phyloP scores from a whole-genome alignment of 2,329 filamentous ascomycete species.

The Sclerotinia glacialis region DNA sequence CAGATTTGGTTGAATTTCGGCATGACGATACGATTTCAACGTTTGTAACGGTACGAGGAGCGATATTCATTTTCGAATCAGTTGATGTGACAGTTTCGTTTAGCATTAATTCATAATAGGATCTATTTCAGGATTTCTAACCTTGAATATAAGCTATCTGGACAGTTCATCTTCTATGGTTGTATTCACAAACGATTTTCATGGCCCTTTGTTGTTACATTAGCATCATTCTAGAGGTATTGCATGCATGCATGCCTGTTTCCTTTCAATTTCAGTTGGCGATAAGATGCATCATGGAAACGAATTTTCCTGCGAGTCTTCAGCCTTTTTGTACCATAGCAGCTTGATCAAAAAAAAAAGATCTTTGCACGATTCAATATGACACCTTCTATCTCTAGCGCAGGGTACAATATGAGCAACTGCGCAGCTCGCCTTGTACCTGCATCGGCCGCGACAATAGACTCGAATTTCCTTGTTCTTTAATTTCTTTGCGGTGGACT shows the following conservation, averaged over 20 bases:
- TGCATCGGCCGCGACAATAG: constrained; percentile 33
- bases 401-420: constrained; percentile 38
- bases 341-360: constrained; percentile 36
- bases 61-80: constrained; percentile 36
- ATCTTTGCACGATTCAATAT: constrained; percentile 36
- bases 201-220: constrained; percentile 41
- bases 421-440: constrained; percentile 40
- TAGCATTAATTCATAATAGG: constrained; percentile 20
- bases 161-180: constrained; percentile 30
- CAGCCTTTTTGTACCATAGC: constrained; percentile 40
- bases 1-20: constrained; percentile 25
- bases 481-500: constrained; percentile 29
- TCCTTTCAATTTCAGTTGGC: constrained; percentile 33
- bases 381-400: constrained; percentile 35
- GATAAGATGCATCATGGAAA: constrained; percentile 35
- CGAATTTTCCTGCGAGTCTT: constrained; percentile 29
- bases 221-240: constrained; percentile 34
- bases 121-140: constrained; percentile 12
- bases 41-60: constrained; percentile 42
- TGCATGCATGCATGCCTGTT: constrained; percentile 29
- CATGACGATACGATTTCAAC: constrained; percentile 40
- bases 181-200: constrained; percentile 41
- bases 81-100: constrained; percentile 29
- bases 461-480: constrained; percentile 29
- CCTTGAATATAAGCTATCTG: constrained; percentile 12